Base-by-base conservation (phyloP, 306 rosid genomes). In the Albizia julibrissin region DNA sequence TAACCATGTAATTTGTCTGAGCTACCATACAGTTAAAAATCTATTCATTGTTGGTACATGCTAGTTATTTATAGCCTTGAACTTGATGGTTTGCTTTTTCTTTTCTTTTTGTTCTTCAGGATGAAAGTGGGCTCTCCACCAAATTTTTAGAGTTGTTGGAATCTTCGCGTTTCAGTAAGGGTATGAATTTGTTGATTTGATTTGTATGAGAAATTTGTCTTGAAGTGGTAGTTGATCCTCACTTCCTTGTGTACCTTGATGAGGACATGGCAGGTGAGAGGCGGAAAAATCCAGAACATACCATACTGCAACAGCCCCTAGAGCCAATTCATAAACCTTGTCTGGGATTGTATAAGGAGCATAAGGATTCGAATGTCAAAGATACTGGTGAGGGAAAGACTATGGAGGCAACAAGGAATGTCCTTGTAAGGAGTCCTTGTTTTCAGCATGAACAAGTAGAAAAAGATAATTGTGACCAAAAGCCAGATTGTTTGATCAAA, bases 271-370 rank as follows among this genome's bases (percentile, higher is more conserved):
- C 67, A 59, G 79, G 58, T 43, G 76, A 87, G 69, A 79, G 62
- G 82, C 78, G 77, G 71, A 69, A 37, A 90, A 74, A 76, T 84
- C 84, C 85, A 15, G 88, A 90, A 62, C 91, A 85, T 74, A 85
- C 84, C 79, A 82, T 79, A 82, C 84, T 93, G 75, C 90, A 43
- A 76, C 91, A 90, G 52, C 86, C 91, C 71, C 84, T 82, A 72
- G 86, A 84, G 83, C 82, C 93, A 75, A 86, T 95, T 84, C 98
- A 90, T 86, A 93, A 89, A 84, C 97, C 92, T 69, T 95, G 98
- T 84, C 68, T 84, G 76, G 87, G 85, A 59, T 86, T 86, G 84
- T 89, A 82, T 26, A 89, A 77, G 91, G 92, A 81, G 75, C 83
- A 74, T 22, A 93, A 87, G 61, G 77, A 47, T 50, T 79, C 77